These are phyloP conservation scores for Trichoderma simmonsii DNA, from an alignment of 2,329 filamentous ascomycete species.

Conservation along the genomic window DNA sequence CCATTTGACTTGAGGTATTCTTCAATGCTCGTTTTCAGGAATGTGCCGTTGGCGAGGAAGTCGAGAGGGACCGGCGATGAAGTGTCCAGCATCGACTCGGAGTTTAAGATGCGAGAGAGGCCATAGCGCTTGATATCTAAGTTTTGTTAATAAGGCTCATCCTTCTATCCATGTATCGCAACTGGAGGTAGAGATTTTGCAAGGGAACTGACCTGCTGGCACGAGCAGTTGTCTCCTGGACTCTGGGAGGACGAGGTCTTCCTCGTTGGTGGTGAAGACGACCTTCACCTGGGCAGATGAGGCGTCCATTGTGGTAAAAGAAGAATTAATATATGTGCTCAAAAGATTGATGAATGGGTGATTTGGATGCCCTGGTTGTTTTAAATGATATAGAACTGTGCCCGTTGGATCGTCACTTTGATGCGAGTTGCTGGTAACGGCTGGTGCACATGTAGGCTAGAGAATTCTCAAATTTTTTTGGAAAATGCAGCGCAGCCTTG, in stretches of 20 bases:
- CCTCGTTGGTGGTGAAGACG: slow-evolving; percentile 62
- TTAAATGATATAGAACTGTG: not conserved
- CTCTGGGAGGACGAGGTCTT: slow-evolving; percentile 61
- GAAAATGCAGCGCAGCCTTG: slow-evolving; percentile 19
- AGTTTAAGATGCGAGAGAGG: slow-evolving; percentile 67
- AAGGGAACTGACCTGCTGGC: slow-evolving; percentile 47
- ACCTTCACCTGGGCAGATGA: slow-evolving; percentile 59
- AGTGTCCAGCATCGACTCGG: slow-evolving; percentile 67
- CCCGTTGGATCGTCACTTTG: not conserved
- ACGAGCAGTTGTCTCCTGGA: slow-evolving; percentile 60
- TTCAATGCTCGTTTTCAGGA: slow-evolving; percentile 83
- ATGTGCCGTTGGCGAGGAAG: slow-evolving; percentile 92
- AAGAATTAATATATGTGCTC: not conserved
- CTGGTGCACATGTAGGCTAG: not conserved
- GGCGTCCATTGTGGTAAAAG: slow-evolving; percentile 32
- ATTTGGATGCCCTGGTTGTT: not conserved
- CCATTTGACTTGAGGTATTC: slow-evolving; percentile 85
- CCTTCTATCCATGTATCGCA: no score
- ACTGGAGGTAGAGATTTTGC: not conserved
- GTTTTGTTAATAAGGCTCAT: not conserved
- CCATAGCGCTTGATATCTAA: slow-evolving; percentile 67
- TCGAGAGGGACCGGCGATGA: slow-evolving; percentile 74
- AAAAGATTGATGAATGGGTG: not conserved
- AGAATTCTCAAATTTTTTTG: slow-evolving; percentile 14
- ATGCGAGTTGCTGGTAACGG: not conserved